Conservation (phyloP, 1,139 yeast genomes). For the Candida dubliniensis region DNA sequence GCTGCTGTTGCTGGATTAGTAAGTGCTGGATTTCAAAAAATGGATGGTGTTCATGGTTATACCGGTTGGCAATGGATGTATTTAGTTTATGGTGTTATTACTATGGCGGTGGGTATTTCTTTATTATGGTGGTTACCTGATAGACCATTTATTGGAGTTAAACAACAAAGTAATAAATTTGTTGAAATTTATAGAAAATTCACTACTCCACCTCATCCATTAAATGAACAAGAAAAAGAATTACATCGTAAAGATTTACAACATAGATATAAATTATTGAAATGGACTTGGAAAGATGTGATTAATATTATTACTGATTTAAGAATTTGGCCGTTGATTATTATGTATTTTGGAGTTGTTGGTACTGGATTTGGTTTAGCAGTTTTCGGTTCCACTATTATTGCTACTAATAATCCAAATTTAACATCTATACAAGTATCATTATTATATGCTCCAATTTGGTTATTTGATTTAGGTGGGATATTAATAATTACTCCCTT, state of each 20-base stretch:
- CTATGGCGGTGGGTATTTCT: constrained; percentile 64
- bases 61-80: constrained; percentile 92
- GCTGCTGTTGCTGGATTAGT: constrained; percentile 86
- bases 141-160: constrained; percentile 41
- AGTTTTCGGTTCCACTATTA: constrained; percentile 83
- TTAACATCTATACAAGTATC: constrained; percentile 71
- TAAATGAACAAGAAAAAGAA: constrained; percentile 51
- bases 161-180: constrained; percentile 15
- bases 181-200: constrained; percentile 21
- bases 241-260: constrained; percentile 68
- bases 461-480: constrained; percentile 84
- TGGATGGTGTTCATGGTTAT: constrained; percentile 68
- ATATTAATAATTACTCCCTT: constrained; percentile 75
- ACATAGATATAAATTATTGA: constrained; percentile 34
- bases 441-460: constrained; percentile 80
- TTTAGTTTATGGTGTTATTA: constrained; percentile 70
- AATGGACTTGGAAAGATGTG: constrained; percentile 67
- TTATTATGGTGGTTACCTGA: constrained; percentile 88
- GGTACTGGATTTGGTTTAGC: constrained; percentile 87
- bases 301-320: constrained; percentile 56
- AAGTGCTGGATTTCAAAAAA: constrained; percentile 82
- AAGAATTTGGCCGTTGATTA: constrained; percentile 75
- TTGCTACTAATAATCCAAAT: constrained; percentile 60
- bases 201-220: constrained; percentile 49
- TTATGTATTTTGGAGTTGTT: constrained; percentile 92